Conservation (phyloP, 2,329 filamentous ascomycete genomes). For the Aphanoascus verrucosus region DNA sequence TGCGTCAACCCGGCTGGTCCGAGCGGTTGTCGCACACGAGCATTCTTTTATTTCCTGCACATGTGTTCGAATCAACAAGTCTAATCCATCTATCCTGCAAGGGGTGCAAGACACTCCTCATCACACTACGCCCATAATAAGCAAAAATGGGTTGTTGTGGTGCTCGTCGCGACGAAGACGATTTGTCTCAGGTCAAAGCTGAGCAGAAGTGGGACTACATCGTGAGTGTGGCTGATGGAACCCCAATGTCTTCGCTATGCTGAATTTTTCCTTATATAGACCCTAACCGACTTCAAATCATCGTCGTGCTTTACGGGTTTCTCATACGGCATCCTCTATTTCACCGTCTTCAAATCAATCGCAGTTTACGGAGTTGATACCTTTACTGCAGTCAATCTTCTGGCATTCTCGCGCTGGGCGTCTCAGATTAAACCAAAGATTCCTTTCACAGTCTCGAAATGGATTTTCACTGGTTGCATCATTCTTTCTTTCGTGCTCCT, state of each 20-base stretch:
- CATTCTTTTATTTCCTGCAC: neutral
- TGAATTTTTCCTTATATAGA: conserved; percentile 31
- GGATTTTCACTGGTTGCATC: conserved; percentile 91
- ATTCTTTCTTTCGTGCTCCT: conserved; percentile 80
- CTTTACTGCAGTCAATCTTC: conserved; percentile 83
- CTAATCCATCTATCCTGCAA: neutral
- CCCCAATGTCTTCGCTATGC: neutral
- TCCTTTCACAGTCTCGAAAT: conserved; percentile 68
- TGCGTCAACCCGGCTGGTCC: conserved; percentile 11
- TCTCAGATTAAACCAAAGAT: conserved; percentile 71
- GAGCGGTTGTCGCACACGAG: conserved; percentile 6
- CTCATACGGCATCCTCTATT: conserved; percentile 76
- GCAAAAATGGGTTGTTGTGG: conserved; percentile 56
- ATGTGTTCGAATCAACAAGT: neutral
- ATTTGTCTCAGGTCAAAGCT: conserved; percentile 55
- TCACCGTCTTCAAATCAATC: conserved; percentile 65
- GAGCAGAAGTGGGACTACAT: conserved; percentile 96
- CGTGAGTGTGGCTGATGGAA: conserved; percentile 40
- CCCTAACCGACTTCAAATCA: conserved; percentile 67
- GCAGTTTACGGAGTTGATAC: conserved; percentile 83
- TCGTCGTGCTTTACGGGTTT: conserved; percentile 64
- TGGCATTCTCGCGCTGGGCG: conserved; percentile 82
- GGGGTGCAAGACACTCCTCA: no score
- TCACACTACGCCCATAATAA: neutral
- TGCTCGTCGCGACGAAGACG: conserved; percentile 41